These are phyloP conservation scores for Penicillium samsonianum DNA, from an alignment of 495 filamentous ascomycete genomes.

Conservation along the genomic window DNA sequence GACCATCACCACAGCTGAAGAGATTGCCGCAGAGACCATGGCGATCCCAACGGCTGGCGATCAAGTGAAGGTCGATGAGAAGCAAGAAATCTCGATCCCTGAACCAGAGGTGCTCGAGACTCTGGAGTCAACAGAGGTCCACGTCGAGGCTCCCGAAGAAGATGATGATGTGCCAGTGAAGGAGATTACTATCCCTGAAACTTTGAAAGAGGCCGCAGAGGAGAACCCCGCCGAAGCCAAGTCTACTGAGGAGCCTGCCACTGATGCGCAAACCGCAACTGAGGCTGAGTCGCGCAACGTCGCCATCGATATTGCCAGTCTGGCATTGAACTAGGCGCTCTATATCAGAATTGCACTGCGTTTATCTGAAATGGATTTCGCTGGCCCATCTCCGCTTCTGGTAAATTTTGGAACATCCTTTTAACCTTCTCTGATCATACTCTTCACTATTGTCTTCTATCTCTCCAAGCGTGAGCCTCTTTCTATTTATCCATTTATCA, in stretches of 20 bases:
- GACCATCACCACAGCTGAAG: neutral
- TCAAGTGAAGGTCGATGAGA: conserved; percentile 1
- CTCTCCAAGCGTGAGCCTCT: conserved; percentile 1
- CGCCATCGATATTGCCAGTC: conserved; percentile 35
- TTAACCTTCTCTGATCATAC: conserved; percentile 8
- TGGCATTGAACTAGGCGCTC: conserved; percentile 28
- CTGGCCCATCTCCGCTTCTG: conserved; percentile 1
- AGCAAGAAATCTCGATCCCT: neutral
- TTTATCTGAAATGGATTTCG: neutral
- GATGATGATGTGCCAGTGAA: conserved; percentile 10
- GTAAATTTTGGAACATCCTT: conserved; percentile 1
- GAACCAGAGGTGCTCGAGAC: neutral
- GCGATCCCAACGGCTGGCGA: neutral
- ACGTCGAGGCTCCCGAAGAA: conserved; percentile 6
- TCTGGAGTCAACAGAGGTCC: neutral
- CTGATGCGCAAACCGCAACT: conserved; percentile 11
- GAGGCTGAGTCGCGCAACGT: conserved; percentile 24
- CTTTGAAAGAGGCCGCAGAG: conserved; percentile 10
- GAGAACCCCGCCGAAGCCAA: conserved; percentile 4
- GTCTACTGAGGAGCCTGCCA: conserved; percentile 9
- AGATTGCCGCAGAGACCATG: conserved; percentile 7
- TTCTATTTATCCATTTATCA: neutral
- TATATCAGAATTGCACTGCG: neutral
- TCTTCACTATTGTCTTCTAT: conserved; percentile 2
- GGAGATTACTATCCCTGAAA: conserved; percentile 8